Evolutionary conservation across 768 basidiomycete species (phyloP).

Genomic region (Gelatoporia subvermispora): DNA sequence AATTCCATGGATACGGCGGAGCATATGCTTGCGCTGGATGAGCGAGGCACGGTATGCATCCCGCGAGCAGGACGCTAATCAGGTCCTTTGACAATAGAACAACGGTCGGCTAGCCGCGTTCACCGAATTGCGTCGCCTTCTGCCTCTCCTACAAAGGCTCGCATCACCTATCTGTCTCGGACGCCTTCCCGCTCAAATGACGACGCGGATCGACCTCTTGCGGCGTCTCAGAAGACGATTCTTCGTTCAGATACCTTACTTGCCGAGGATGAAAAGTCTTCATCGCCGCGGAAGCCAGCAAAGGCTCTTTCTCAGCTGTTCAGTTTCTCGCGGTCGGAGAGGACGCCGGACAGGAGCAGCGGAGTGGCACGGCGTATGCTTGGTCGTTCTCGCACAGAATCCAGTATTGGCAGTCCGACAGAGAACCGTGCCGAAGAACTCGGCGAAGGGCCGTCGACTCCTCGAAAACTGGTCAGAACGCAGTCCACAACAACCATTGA

Average conservation of each 20-base stretch:
- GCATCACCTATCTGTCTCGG: conserved; percentile 4
- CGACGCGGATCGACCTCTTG: neutral
- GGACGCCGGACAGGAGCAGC: neutral
- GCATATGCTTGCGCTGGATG: too few relatives aligned
- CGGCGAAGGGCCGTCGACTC: conserved; percentile 14
- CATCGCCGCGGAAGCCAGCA: conserved; percentile 17
- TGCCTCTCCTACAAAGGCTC: conserved; percentile 4
- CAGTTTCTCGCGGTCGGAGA: conserved; percentile 22
- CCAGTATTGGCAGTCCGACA: conserved; percentile 31
- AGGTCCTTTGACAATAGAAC: too few relatives aligned
- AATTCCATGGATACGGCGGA: too few relatives aligned
- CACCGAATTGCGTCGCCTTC: neutral
- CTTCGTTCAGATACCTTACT: neutral
- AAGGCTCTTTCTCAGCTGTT: conserved; percentile 46
- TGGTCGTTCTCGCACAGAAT: conserved; percentile 60
- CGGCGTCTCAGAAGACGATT: neutral
- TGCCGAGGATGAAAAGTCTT: neutral
- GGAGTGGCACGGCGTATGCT: conserved; percentile 67
- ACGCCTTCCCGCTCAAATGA: conserved; percentile 6
- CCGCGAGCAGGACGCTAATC: too few relatives aligned
- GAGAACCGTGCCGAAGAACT: conserved; percentile 3
- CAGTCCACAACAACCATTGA: conserved; percentile 17
- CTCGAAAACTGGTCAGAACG: conserved; percentile 8
- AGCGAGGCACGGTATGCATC: too few relatives aligned
- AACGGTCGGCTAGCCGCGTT: neutral